These are phyloP conservation scores for Trametes sanguinea DNA, from an alignment of 768 basidiomycete genomes.

Conservation along the genomic window DNA sequence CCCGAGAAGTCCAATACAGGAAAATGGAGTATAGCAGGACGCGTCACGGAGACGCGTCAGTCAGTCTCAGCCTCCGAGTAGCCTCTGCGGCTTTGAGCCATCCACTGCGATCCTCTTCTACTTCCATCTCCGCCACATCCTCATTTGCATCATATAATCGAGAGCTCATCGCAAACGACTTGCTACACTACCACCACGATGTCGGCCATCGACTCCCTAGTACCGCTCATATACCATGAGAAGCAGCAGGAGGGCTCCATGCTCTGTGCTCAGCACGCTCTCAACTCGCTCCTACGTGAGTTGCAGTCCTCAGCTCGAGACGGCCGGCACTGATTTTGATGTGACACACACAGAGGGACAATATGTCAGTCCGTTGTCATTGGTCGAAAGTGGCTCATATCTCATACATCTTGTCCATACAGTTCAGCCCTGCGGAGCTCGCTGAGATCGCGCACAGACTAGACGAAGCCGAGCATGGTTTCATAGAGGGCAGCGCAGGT, in stretches of 20 bases:
- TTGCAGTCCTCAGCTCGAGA: conserved; percentile 9
- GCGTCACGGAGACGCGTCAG: conserved; percentile 33
- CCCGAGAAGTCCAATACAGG: conserved; percentile 18
- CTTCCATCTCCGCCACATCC: conserved; percentile 11
- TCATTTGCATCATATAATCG: background rate
- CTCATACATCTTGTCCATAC: background rate
- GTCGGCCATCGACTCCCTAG: conserved; percentile 59
- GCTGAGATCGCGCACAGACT: conserved; percentile 70
- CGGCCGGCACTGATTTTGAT: background rate
- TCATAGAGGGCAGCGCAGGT: conserved; percentile 48
- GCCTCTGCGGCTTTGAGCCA: background rate
- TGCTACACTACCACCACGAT: conserved; percentile 37
- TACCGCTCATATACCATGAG: conserved; percentile 72
- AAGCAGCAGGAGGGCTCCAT: conserved; percentile 75
- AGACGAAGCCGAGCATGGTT: conserved; percentile 65
- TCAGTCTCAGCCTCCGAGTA: background rate
- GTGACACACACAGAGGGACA: conserved; percentile 40
- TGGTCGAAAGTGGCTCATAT: conserved; percentile 16
- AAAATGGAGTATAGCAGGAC: conserved; percentile 1
- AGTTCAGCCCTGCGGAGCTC: conserved; percentile 83
- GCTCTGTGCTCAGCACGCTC: conserved; percentile 86
- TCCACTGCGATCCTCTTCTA: conserved; percentile 6
- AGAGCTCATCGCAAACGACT: background rate
- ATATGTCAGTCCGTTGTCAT: conserved; percentile 43
- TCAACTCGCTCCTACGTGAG: conserved; percentile 80